Evolutionary conservation across 176 grass and related monocot genomes (phyloP).

Genomic region (Cenchrus fungigraminus): DNA sequence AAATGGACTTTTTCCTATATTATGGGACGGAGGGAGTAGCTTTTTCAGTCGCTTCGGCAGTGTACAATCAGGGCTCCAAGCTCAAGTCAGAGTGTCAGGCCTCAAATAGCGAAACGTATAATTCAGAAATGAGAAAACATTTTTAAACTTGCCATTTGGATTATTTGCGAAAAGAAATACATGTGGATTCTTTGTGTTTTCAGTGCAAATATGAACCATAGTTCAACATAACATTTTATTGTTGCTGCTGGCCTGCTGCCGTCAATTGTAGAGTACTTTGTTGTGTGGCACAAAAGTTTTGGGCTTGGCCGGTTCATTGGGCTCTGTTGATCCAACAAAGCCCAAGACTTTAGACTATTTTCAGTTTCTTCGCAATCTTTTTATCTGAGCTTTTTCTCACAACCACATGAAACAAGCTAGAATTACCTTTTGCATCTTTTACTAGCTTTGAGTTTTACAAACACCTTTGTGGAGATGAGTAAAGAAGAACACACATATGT

Average conservation of each 20-base stretch:
- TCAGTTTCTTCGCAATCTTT: not conserved
- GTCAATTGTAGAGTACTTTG: no score
- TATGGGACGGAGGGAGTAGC: no score
- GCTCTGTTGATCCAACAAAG: not conserved
- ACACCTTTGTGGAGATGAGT: no score
- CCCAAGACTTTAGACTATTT: not conserved
- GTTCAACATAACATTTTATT: not conserved
- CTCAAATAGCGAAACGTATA: not conserved
- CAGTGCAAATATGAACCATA: not conserved
- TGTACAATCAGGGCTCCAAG: not conserved
- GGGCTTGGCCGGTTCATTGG: not conserved
- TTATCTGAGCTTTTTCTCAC: no score
- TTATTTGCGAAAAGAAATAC: not conserved
- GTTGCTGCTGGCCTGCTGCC: no score
- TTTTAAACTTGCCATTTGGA: not conserved
- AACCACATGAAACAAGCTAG: no score
- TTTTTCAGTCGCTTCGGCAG: not conserved
- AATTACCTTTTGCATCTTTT: no score
- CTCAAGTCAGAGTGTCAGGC: not conserved
- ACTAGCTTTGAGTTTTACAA: no score
- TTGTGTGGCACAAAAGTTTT: not conserved
- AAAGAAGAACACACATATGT: no score
- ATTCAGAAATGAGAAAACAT: not conserved
- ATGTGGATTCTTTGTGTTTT: not conserved
- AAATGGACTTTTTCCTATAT: no score